Evolutionary conservation across 371 early-diverging fungal genomes (phyloP).

Genomic region (Mucor saturninus): DNA sequence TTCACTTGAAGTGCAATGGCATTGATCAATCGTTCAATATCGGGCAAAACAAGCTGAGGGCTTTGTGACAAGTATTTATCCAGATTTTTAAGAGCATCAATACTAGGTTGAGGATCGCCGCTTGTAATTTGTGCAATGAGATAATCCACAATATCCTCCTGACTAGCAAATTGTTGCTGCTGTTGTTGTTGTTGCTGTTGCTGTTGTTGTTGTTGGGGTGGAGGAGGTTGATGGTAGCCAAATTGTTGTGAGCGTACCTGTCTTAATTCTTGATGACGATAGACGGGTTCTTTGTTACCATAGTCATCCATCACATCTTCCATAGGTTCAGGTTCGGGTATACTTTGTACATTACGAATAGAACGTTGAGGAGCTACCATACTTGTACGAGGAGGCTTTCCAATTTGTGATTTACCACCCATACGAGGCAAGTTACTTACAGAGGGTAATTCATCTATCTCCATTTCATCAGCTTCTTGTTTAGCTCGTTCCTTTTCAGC

Average conservation of each 20-base stretch:
- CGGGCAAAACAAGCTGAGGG: conserved; percentile 59
- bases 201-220: conserved; percentile 15
- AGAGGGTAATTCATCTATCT: conserved; percentile 45
- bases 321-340: conserved; percentile 52
- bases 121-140: conserved; percentile 78
- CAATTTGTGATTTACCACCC: conserved; percentile 36
- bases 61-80: conserved; percentile 65
- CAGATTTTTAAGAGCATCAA: conserved; percentile 83
- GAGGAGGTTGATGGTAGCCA: conserved; percentile 19
- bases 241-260: conserved; percentile 21
- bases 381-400: conserved; percentile 36
- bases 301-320: conserved; percentile 53
- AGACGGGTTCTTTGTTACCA: conserved; percentile 29
- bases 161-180: conserved; percentile 25
- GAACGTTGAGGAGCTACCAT: conserved; percentile 22
- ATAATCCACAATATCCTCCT: conserved; percentile 65
- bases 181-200: conserved; percentile 24
- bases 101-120: conserved; percentile 70
- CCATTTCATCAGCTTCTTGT: conserved; percentile 47
- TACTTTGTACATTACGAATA: conserved; percentile 23
- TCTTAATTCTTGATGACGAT: background rate
- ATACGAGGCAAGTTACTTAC: conserved; percentile 36
- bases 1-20: conserved; percentile 83
- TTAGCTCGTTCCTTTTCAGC: conserved; percentile 33
- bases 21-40: conserved; percentile 71